A percentile compares a stretch with the other conserved stretches of the same genome.
phyloP scores from a whole-genome alignment of 2,329 filamentous ascomycete species.

The Fusarium miscanthi region DNA sequence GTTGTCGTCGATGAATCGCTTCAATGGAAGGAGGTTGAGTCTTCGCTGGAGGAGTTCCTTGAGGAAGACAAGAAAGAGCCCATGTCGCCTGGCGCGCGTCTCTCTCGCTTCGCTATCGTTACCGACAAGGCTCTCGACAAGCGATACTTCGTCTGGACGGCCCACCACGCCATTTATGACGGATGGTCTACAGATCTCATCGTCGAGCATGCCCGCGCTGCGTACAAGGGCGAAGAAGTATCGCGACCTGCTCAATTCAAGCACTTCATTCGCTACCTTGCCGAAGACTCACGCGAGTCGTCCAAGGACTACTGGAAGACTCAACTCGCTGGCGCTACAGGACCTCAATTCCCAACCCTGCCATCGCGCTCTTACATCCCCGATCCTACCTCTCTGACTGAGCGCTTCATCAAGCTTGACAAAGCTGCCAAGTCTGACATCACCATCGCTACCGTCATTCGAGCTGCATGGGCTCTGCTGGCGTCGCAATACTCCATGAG shows the following conservation, averaged over 20 bases:
- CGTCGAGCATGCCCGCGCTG: constrained; percentile 38
- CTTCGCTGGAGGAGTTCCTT: constrained; percentile 53
- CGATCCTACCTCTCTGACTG: constrained; percentile 30
- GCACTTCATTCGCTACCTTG: constrained; percentile 41
- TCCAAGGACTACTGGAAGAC: constrained; percentile 40
- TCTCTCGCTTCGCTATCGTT: constrained; percentile 57
- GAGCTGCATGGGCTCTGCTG: constrained; percentile 46
- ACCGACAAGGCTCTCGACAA: constrained; percentile 44
- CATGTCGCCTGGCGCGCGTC: constrained; percentile 55
- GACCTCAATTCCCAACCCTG: constrained; percentile 41
- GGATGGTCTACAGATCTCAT: constrained; percentile 47
- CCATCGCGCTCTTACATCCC: constrained; percentile 43
- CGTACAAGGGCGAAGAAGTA: constrained; percentile 30
- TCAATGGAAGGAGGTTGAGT: constrained; percentile 47
- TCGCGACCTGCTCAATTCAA: constrained; percentile 43
- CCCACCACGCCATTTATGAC: constrained; percentile 49
- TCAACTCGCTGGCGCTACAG: constrained; percentile 40
- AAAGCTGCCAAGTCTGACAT: constrained; percentile 36
- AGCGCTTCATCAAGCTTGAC: constrained; percentile 35
- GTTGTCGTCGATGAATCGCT: constrained; percentile 56
- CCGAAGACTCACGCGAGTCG: constrained; percentile 32
- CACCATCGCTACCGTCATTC: constrained; percentile 42
- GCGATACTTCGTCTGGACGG: constrained; percentile 48
- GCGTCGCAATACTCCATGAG: constrained; percentile 45
- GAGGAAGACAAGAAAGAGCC: constrained; percentile 52